Percentiles rank a stretch among this genome's conserved stretches.
Conservation (phyloP, 257 asterid genomes). For the Plectranthus barbatus region DNA sequence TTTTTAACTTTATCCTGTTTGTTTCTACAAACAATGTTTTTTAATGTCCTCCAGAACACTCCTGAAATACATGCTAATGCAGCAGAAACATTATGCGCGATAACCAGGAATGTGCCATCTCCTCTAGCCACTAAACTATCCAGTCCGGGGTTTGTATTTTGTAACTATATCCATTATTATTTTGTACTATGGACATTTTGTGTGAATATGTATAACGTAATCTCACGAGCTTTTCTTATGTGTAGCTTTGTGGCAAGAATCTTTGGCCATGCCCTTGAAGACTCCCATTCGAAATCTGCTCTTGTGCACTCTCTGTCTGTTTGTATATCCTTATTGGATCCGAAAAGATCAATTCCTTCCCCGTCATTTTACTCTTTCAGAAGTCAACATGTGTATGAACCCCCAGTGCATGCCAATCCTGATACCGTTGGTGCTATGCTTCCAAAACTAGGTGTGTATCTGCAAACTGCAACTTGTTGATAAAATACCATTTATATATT, state of each 20-base stretch:
- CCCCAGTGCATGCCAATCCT: conserved; percentile 58
- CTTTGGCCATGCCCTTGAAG: conserved; percentile 85
- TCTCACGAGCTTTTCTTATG: not conserved
- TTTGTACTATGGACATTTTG: not conserved
- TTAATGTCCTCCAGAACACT: conserved; percentile 43
- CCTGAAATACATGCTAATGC: conserved; percentile 96
- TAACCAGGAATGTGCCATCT: conserved; percentile 81
- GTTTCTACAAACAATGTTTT: conserved; percentile 8
- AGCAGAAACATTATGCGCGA: conserved; percentile 85
- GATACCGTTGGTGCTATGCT: conserved; percentile 94
- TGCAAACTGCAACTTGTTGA: no score
- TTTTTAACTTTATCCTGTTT: not conserved
- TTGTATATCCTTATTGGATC: conserved; percentile 88
- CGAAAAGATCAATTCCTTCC: conserved; percentile 70
- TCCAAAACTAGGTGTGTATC: conserved; percentile 63
- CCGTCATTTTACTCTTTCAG: conserved; percentile 72
- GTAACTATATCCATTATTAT: conserved; percentile 7
- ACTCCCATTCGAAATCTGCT: conserved; percentile 71
- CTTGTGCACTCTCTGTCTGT: conserved; percentile 84
- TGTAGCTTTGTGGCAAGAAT: conserved; percentile 85
- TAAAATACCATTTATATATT: no score
- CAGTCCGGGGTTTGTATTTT: conserved; percentile 79
- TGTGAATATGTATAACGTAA: no score
- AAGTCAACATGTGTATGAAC: conserved; percentile 62
- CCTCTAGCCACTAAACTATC: conserved; percentile 80